These are phyloP conservation scores for Mycogone perniciosa DNA, from an alignment of 2,329 filamentous ascomycete genomes.

Conservation along the genomic window DNA sequence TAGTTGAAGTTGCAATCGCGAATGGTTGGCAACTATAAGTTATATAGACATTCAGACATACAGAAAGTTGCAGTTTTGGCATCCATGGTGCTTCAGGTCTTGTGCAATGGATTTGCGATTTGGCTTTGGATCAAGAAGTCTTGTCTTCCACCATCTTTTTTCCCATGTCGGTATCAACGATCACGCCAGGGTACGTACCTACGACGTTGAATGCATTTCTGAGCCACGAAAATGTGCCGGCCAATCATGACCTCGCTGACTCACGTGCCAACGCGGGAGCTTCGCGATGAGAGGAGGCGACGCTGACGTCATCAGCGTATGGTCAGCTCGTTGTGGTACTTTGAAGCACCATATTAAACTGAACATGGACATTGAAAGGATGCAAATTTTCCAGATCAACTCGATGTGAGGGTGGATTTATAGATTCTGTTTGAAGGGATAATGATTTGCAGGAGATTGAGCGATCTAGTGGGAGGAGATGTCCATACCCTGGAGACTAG, in stretches of 20 bases:
- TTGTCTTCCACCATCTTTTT: constrained; percentile 16
- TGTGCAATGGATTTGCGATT: constrained; percentile 4
- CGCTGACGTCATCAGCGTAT: constrained; percentile 22
- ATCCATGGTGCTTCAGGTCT: constrained; percentile 25
- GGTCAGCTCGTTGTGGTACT: neutral
- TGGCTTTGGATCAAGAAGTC: constrained; percentile 8
- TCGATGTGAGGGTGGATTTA: too few species aligned
- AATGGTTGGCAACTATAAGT: neutral
- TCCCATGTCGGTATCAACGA: constrained; percentile 18
- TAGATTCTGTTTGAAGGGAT: too few species aligned
- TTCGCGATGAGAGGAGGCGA: constrained; percentile 15
- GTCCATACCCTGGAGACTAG: too few species aligned
- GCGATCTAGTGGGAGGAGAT: too few species aligned
- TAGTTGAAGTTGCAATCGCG: constrained; percentile 1
- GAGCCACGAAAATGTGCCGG: constrained; percentile 18
- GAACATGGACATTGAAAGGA: too few species aligned
- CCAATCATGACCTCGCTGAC: constrained; percentile 21
- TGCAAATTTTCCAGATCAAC: too few species aligned
- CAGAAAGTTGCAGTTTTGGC: constrained; percentile 23
- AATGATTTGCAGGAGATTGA: too few species aligned
- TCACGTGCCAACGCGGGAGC: constrained; percentile 24
- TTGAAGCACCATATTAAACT: neutral
- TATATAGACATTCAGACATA: constrained; percentile 15
- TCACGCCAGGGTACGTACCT: constrained; percentile 13
- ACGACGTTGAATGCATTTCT: constrained; percentile 21